A percentile compares a stretch with the other conserved stretches of the same genome.
Conservation (phyloP, 768 basidiomycete genomes). For the Calocybe gangraenosa region DNA sequence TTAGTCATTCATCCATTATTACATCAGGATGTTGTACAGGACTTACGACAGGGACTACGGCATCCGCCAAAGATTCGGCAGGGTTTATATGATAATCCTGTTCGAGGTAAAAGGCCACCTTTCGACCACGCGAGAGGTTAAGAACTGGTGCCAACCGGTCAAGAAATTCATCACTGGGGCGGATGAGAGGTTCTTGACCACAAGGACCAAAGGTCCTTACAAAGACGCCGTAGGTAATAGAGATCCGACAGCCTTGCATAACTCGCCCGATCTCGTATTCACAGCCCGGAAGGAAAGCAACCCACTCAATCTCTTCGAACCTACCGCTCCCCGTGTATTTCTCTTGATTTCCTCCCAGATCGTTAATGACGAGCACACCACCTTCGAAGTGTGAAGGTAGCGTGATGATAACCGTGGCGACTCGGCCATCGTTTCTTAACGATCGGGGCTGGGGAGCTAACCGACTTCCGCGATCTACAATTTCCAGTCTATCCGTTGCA, state of each 20-base stretch:
- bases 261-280: constrained; percentile 72
- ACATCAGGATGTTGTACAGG: too few relatives aligned
- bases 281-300: constrained; percentile 70
- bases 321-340: constrained; percentile 62
- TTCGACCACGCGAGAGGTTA: constrained; percentile 67
- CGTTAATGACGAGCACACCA: constrained; percentile 57
- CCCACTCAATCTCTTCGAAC: constrained; percentile 71
- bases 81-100: constrained; percentile 71
- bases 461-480: constrained; percentile 56
- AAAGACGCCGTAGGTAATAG: constrained; percentile 68
- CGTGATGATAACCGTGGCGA: constrained; percentile 69
- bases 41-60: constrained; percentile 66
- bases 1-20: too few relatives aligned
- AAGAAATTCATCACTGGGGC: constrained; percentile 70
- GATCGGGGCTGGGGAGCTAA: constrained; percentile 52
- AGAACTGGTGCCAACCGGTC: constrained; percentile 69
- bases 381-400: constrained; percentile 74
- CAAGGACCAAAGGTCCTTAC: constrained; percentile 62
- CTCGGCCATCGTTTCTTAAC: constrained; percentile 58
- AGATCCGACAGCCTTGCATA: constrained; percentile 64
- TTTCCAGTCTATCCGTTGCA: constrained; percentile 64
- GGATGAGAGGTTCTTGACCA: constrained; percentile 59
- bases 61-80: constrained; percentile 63
- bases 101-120: constrained; percentile 67
- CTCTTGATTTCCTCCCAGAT: constrained; percentile 53